Conservation (phyloP, 768 basidiomycete genomes). For the Mycena capillaripes region DNA sequence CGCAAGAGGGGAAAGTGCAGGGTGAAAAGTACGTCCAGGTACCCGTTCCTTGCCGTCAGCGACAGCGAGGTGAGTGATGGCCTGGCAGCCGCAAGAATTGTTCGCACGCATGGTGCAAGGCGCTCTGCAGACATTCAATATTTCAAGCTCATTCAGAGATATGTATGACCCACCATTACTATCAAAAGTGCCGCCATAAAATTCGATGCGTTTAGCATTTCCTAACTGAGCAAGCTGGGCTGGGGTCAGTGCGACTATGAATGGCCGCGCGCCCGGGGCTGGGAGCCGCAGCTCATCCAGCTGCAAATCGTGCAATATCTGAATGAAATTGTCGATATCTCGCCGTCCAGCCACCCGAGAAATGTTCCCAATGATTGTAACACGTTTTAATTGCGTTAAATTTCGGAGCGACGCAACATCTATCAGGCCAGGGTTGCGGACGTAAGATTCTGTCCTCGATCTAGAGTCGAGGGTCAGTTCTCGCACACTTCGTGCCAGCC, state of each 20-base stretch:
- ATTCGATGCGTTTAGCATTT: conserved; percentile 21
- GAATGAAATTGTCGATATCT: conserved; percentile 1
- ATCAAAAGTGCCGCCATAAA: background rate
- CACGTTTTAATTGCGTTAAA: conserved; percentile 26
- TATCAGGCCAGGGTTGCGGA: conserved; percentile 20
- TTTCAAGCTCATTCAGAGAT: background rate
- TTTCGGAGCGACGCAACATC: conserved; percentile 18
- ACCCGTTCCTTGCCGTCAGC: background rate
- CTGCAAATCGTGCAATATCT: conserved; percentile 23
- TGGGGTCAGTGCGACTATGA: background rate
- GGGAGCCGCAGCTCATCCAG: conserved; percentile 28
- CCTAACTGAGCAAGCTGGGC: conserved; percentile 20
- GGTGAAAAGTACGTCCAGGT: conserved; percentile 8
- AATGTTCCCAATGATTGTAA: conserved; percentile 25
- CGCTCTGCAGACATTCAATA: conserved; percentile 4
- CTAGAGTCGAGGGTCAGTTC: conserved; percentile 26
- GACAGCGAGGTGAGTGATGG: conserved; percentile 26
- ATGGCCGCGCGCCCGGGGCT: conserved; percentile 6
- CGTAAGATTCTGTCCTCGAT: background rate
- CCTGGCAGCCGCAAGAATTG: conserved; percentile 20
- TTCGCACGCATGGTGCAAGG: background rate
- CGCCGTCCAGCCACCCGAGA: conserved; percentile 3
- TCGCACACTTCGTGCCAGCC: conserved; percentile 20
- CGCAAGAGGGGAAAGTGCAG: conserved; percentile 26
- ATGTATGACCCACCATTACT: conserved; percentile 1